Evolutionary conservation across 106 monocot species (phyloP).

Genomic region (Cymbidium sinense): DNA sequence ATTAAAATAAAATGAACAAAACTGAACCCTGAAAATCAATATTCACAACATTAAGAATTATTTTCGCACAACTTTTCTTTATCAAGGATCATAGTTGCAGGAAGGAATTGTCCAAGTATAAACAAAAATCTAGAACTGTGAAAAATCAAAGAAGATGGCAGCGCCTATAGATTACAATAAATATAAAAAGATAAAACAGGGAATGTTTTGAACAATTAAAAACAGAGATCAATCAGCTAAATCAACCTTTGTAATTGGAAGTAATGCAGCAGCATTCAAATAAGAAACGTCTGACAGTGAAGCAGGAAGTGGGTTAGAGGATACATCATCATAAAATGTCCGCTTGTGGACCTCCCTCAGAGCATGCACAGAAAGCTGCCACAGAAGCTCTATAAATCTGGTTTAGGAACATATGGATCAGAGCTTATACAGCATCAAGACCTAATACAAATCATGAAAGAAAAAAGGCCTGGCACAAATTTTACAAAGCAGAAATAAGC

Average conservation of each 20-base stretch:
- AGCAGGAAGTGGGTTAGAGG: slow-evolving; percentile 75
- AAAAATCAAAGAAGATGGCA: neutral
- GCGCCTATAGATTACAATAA: neutral
- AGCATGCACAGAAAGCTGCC: slow-evolving; percentile 99
- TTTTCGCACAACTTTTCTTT: too few relatives aligned
- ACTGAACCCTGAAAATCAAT: too few relatives aligned
- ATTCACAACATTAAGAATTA: too few relatives aligned
- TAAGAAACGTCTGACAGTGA: slow-evolving; percentile 84
- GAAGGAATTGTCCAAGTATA: neutral
- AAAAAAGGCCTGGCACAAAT: neutral
- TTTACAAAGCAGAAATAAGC: neutral
- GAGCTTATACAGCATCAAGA: neutral
- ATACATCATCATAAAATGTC: slow-evolving; percentile 71
- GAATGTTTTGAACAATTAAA: too few relatives aligned
- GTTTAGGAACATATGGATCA: neutral
- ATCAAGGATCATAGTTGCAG: neutral
- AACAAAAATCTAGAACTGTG: neutral
- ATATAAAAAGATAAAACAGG: too few relatives aligned
- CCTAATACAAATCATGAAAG: neutral
- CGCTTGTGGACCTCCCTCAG: slow-evolving; percentile 84
- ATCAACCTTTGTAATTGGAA: slow-evolving; percentile 87
- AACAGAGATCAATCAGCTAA: neutral
- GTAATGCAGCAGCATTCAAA: slow-evolving; percentile 82
- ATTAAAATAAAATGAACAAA: too few relatives aligned
- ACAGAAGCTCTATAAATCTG: slow-evolving; percentile 99